Base-by-base conservation (phyloP, 306 rosid genomes). In the Geum urbanum region DNA sequence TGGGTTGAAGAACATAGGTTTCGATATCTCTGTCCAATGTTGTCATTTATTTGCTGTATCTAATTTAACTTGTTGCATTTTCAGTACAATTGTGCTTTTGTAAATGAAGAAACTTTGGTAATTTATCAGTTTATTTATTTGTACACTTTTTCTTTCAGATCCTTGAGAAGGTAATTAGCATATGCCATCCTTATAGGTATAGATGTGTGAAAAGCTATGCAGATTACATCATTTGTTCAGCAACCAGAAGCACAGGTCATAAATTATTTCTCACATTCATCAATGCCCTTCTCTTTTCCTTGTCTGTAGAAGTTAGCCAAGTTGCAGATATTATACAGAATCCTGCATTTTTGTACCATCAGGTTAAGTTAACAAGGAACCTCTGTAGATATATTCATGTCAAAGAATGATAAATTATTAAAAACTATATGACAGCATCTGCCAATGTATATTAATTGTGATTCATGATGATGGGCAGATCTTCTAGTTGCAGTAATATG, bases 271-370 rank as follows among this genome's bases (percentile, higher is more conserved):
- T 61, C 35, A 65, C 39, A 40, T 43, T 54, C 66, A 51, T 74
- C 52, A 75, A 73, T 72, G 68, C 51, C 73, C 47, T 63, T 75
- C 72, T 67, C 66, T 53, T 76, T 81, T 69, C 32, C 62, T 80
- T 90, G 98, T 88, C 96, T 69, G 97, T 88, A 83, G 40, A 85
- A 81, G 98, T 90, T 76, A 97, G 96, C 72, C 90, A 66, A 83
- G 98, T 94, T 78, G 98, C 95, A 70, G 97, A 88, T 76, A 82
- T 94, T 66, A 90, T 94, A 83, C 98, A 90, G 86, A 94, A 90
- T 84, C 98, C 97, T 75, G 97, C 98, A 72, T 94, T 94, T 84
- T 76, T 88, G 68, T 94, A 97, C 70, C 98, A 95, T 35, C 98
- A 94, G 86, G 95, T 94, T 75, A 61, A 66, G 19, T 59, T 54